Conservation (phyloP, 441 rosid genomes). For the Pelargonium myrrhifolium region DNA sequence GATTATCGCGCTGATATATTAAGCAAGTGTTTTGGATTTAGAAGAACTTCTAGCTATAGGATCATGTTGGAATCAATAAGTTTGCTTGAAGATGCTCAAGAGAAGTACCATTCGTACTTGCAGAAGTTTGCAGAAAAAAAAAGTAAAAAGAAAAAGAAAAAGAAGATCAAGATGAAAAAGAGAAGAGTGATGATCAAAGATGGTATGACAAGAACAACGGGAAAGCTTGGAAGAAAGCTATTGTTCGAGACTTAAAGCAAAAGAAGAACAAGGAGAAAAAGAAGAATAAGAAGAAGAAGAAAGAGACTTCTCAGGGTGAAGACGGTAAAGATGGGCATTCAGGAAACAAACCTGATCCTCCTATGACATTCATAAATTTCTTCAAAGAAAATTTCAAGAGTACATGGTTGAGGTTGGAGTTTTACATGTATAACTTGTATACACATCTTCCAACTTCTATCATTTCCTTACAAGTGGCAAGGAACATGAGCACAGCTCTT, state of each 20-base stretch:
- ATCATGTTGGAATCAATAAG: neutral
- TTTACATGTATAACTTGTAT: neutral
- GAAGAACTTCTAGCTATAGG: neutral
- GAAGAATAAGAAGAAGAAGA: too few species aligned
- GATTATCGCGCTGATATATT: neutral
- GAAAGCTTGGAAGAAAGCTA: neutral
- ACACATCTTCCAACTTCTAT: neutral
- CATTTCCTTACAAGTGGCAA: neutral
- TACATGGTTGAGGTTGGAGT: too few species aligned
- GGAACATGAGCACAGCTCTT: constrained; percentile 1
- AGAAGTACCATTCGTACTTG: neutral
- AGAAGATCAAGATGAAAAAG: neutral
- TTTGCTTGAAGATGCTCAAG: neutral
- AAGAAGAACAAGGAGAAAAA: neutral
- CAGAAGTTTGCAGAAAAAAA: neutral
- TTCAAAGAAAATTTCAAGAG: neutral
- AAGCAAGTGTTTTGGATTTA: neutral
- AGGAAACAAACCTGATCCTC: too few species aligned
- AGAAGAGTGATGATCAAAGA: neutral
- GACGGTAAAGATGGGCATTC: neutral
- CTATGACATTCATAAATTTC: neutral
- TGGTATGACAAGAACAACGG: neutral
- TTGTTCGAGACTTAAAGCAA: neutral
- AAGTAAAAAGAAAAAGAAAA: neutral
- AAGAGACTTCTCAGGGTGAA: neutral